Evolutionary conservation across 768 basidiomycete species (phyloP).

Genomic region (Pholiota conissans): DNA sequence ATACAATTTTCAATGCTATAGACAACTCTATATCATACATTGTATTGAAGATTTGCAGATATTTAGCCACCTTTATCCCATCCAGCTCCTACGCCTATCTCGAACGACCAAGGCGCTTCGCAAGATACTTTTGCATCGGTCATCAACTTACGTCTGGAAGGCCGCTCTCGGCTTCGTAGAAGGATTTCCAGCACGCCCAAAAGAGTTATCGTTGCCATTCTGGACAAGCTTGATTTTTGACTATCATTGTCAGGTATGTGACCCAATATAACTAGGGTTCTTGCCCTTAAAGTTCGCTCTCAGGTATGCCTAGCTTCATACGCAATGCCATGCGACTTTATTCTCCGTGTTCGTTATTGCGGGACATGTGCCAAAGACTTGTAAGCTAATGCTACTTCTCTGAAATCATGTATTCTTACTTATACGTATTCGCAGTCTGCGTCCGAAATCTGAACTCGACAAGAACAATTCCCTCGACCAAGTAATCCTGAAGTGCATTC

Average conservation of each 20-base stretch:
- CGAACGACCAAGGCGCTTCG: neutral
- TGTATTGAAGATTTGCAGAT: neutral
- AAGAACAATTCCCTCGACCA: no score
- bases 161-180: neutral
- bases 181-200: neutral
- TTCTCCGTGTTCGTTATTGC: conserved; percentile 26
- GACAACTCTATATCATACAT: no score
- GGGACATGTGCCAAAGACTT: conserved; percentile 23
- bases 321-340: conserved; percentile 24
- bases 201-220: neutral
- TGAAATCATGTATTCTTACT: no score
- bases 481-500: no score
- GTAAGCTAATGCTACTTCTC: conserved; percentile 13
- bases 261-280: neutral
- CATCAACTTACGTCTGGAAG: neutral
- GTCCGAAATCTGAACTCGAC: conserved; percentile 1
- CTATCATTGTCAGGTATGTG: conserved; percentile 21
- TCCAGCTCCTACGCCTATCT: neutral
- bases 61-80: neutral
- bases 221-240: conserved; percentile 1
- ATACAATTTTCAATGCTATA: neutral
- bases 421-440: neutral
- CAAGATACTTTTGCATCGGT: neutral
- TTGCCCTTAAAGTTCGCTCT: neutral
- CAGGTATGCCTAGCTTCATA: conserved; percentile 23